A percentile compares a stretch with the other conserved stretches of the same genome.
phyloP scores from a whole-genome alignment of 2,329 filamentous ascomycete genomes.

The Phyllosticta paracitricarpa region DNA sequence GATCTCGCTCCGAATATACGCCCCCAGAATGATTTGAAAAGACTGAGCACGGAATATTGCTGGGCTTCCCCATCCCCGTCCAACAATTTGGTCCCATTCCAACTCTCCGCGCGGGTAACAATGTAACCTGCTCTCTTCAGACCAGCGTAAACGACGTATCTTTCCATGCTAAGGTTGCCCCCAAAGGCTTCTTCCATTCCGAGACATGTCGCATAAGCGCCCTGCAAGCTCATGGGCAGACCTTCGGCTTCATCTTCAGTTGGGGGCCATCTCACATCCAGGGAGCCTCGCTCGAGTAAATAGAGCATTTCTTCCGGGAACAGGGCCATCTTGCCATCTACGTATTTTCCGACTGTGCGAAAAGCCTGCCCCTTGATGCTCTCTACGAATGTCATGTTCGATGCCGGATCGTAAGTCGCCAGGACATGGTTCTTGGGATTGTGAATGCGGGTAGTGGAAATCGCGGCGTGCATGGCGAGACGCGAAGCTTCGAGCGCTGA shows the following conservation, averaged over 20 bases:
- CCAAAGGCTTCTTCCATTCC: constrained; percentile 50
- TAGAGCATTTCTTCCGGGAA: constrained; percentile 88
- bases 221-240: constrained; percentile 82
- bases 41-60: not conserved
- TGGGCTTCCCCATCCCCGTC: not conserved
- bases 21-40: constrained; percentile 1
- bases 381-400: constrained; percentile 52
- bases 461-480: constrained; percentile 77
- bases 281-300: constrained; percentile 72
- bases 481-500: constrained; percentile 70
- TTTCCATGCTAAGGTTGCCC: constrained; percentile 55
- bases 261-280: constrained; percentile 78
- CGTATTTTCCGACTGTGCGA: constrained; percentile 59
- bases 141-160: constrained; percentile 80
- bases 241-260: constrained; percentile 34
- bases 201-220: constrained; percentile 76
- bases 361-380: constrained; percentile 63
- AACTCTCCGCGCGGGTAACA: constrained; percentile 58
- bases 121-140: constrained; percentile 76
- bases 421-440: constrained; percentile 54
- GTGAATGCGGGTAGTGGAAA: constrained; percentile 68
- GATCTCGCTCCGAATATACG: not conserved
- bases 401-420: constrained; percentile 64
- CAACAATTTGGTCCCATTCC: constrained; percentile 21
- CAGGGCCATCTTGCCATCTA: constrained; percentile 57